Conservation (phyloP, 257 asterid species). For the Solanum rostratum region DNA sequence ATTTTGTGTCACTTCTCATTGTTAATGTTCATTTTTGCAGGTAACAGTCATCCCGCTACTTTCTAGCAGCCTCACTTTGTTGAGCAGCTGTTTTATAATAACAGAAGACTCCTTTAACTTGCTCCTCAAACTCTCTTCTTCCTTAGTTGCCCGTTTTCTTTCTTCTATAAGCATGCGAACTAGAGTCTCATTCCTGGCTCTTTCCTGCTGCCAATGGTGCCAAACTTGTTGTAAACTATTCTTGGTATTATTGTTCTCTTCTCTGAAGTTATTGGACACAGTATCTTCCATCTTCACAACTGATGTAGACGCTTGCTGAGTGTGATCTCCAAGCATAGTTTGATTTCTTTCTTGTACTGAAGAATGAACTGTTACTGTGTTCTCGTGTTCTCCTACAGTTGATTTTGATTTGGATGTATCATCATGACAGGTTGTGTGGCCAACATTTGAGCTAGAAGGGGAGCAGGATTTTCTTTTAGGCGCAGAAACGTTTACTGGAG, state of each 20-base stretch:
- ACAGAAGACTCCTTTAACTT: conserved; percentile 38
- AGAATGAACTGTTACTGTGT: not conserved
- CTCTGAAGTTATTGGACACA: conserved; percentile 12
- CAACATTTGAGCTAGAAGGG: not conserved
- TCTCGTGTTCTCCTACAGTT: not conserved
- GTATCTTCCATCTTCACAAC: conserved; percentile 10
- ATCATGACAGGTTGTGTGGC: not conserved
- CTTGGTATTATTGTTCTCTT: conserved; percentile 16
- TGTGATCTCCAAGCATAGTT: not conserved
- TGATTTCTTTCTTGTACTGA: conserved; percentile 9
- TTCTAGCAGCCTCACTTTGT: conserved; percentile 31
- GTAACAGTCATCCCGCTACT: not conserved
- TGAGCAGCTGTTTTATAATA: conserved; percentile 31
- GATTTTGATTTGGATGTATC: not conserved
- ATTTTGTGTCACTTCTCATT: not conserved
- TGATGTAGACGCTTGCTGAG: not conserved
- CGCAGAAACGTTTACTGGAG: not conserved
- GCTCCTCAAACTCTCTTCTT: conserved; percentile 36
- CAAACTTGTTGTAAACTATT: conserved; percentile 19
- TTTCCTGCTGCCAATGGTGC: conserved; percentile 19
- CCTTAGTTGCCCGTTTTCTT: conserved; percentile 26
- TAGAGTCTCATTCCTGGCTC: conserved; percentile 17
- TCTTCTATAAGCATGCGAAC: conserved; percentile 26
- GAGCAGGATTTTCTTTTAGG: not conserved
- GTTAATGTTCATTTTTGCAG: conserved; percentile 2